Base-by-base conservation (phyloP, 306 rosid genomes). In the Cucumis hystrix region DNA sequence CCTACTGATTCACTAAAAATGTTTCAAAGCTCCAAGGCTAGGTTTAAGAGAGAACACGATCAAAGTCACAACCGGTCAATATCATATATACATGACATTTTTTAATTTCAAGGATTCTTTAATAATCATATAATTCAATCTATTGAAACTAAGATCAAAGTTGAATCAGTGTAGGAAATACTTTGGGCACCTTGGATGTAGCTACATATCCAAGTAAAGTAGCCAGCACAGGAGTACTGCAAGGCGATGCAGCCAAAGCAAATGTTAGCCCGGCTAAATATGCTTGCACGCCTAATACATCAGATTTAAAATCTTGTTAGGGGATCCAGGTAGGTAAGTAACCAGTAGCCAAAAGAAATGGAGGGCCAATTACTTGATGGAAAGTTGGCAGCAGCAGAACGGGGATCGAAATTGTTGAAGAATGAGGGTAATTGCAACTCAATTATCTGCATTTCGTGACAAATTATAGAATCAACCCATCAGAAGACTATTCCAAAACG, bases 221-320 rank as follows among this genome's bases (percentile, higher is more conserved):
- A 49, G 96, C 98, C 75, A 94, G 85, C 77, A 94, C 97, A 51
- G 97, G 97, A 16, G 97, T 94, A 82, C 97, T 92, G 81, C 98
- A 94, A 60, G 97, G 98, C 37, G 98, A 94, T 84, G 98, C 97
- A 66, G 97, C 98, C 84, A 91, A 86, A 64, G 97, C 98, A 85
- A 94, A 94, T 35, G 98, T 90, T 82, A 90, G 98, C 80, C 98
- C 98, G 63, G 97, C 97, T 47, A 94, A 86, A 84, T 91, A 94
- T 56, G 98, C 98, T 87, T 91, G 97, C 79, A 91, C 96, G 71
- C 98, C 97, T 91, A 69, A 62, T 28, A 83, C 8, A 74, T 76
- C 78, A 75, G 80, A 73, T 76, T 52, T 40, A 66, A 70, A 80
- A 82, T 33, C 68, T 54, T 17, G 73, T 63, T 75, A 82, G 82